Conservation (phyloP, 805 yeast species). For the Dipodascus albidus region DNA sequence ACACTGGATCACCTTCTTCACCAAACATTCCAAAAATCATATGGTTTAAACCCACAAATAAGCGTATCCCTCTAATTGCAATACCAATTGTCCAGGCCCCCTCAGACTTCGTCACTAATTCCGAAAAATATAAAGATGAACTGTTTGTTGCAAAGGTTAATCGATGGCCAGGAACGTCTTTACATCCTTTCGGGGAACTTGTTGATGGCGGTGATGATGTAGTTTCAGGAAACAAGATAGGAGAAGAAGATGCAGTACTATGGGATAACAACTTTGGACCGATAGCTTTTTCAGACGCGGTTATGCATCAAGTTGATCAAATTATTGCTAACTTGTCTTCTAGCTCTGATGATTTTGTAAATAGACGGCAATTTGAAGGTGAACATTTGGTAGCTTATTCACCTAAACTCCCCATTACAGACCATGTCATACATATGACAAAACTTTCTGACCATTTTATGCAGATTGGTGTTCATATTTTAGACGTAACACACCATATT, state of each 20-base stretch:
- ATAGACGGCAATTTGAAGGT: slow-evolving; percentile 39
- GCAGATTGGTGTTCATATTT: slow-evolving; percentile 76
- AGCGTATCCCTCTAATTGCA: slow-evolving; percentile 94
- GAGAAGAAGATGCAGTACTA: slow-evolving; percentile 76
- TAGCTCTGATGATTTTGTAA: slow-evolving; percentile 20
- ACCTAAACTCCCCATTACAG: slow-evolving; percentile 47
- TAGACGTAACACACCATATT: slow-evolving; percentile 66
- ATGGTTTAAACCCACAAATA: slow-evolving; percentile 98
- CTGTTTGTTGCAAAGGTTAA: slow-evolving; percentile 90
- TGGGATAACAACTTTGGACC: slow-evolving; percentile 46
- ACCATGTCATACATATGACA: slow-evolving; percentile 76
- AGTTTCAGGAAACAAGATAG: slow-evolving; percentile 66
- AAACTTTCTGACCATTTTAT: slow-evolving; percentile 45
- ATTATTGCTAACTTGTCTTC: slow-evolving; percentile 7
- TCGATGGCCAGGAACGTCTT: slow-evolving; percentile 97
- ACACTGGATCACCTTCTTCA: slow-evolving; percentile 24
- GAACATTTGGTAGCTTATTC: slow-evolving; percentile 55
- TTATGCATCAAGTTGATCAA: slow-evolving; percentile 12
- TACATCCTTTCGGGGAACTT: slow-evolving; percentile 95
- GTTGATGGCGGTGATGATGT: slow-evolving; percentile 81
- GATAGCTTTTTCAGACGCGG: slow-evolving; percentile 30
- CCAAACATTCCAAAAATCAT: slow-evolving; percentile 74
- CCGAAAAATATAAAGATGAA: slow-evolving; percentile 68
- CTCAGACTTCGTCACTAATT: slow-evolving; percentile 84
- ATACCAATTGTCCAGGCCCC: slow-evolving; percentile 99